These are phyloP conservation scores for Cryphonectria naterciae DNA, from an alignment of 2,329 filamentous ascomycete species.

Conservation along the genomic window DNA sequence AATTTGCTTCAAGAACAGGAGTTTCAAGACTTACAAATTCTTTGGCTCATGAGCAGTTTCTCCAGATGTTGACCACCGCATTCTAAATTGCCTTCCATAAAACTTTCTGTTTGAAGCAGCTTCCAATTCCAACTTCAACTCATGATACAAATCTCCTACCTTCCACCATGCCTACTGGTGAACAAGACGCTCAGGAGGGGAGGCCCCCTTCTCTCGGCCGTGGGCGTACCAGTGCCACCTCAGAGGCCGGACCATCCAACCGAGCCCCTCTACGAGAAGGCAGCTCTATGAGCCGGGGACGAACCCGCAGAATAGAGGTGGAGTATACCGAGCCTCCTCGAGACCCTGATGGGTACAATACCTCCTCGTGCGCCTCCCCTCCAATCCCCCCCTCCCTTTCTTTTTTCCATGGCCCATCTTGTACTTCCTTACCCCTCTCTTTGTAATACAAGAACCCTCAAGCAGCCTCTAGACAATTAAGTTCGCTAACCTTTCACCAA, in stretches of 20 bases:
- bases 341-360: neutral
- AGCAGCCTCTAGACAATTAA: neutral
- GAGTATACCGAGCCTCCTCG: conserved; percentile 1
- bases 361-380: neutral
- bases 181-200: neutral
- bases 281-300: conserved; percentile 1
- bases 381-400: too few species aligned
- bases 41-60: neutral
- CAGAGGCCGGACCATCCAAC: neutral
- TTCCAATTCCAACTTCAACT: neutral
- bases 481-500: neutral
- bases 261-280: neutral
- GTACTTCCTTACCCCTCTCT: neutral
- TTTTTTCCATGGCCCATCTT: neutral
- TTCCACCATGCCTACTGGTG: neutral
- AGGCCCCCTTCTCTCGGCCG: neutral
- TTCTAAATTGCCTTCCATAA: neutral
- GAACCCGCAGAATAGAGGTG: neutral
- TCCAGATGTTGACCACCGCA: neutral
- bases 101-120: neutral
- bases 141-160: neutral
- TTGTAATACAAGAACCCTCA: neutral
- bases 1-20: neutral
- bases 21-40: neutral
- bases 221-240: neutral